phyloP scores from a whole-genome alignment of 2,329 filamentous ascomycete genomes.

The Gnomoniopsis sp. region DNA sequence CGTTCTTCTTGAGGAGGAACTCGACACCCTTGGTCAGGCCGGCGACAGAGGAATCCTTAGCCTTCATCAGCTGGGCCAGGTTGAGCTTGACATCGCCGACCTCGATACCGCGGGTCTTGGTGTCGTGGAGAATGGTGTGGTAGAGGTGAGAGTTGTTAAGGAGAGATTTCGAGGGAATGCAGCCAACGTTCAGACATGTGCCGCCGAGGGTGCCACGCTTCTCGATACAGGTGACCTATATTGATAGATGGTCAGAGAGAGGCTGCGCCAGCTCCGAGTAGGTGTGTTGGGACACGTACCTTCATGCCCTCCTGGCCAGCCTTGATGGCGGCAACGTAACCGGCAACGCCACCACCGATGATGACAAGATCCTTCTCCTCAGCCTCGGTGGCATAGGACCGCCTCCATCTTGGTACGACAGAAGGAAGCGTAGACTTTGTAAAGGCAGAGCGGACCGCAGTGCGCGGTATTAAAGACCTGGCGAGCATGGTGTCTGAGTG shows the following conservation, averaged over 20 bases:
- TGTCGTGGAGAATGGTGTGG: constrained; percentile 95
- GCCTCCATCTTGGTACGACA: constrained; percentile 51
- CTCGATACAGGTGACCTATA: constrained; percentile 91
- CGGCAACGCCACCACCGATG: constrained; percentile 96
- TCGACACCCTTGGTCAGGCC: constrained; percentile 96
- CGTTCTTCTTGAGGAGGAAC: constrained; percentile 99
- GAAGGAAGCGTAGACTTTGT: constrained; percentile 32
- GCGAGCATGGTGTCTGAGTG: constrained; percentile 46
- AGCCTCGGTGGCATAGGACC: constrained; percentile 57
- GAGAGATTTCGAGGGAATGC: constrained; percentile 98
- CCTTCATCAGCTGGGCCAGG: constrained; percentile 94
- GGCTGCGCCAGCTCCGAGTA: too few species aligned
- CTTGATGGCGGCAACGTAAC: constrained; percentile 99
- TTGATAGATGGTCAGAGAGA: too few species aligned
- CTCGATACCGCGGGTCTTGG: constrained; percentile 94
- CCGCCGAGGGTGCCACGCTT: constrained; percentile 94
- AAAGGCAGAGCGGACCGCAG: constrained; percentile 55
- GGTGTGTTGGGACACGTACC: too few species aligned
- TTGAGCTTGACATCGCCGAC: constrained; percentile 97
- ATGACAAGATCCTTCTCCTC: constrained; percentile 96
- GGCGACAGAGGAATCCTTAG: constrained; percentile 87
- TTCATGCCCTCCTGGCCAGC: constrained; percentile 96
- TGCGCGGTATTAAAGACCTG: constrained; percentile 58
- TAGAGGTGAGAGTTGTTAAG: constrained; percentile 99
- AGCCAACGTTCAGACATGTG: constrained; percentile 98